Evolutionary conservation across 1,284 basidiomycete genomes (phyloP).

Genomic region (Heterobasidion annosum): DNA sequence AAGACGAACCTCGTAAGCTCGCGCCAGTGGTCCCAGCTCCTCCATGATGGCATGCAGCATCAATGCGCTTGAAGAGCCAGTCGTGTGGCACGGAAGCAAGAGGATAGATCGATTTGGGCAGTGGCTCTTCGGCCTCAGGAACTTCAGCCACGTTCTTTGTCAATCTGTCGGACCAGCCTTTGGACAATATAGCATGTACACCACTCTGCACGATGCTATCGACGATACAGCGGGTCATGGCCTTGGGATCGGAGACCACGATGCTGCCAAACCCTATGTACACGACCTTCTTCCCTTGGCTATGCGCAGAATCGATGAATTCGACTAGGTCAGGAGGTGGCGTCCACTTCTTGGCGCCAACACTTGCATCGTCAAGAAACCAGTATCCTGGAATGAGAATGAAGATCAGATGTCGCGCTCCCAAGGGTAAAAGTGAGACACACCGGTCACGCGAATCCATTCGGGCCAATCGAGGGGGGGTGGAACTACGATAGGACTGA

Average conservation of each 20-base stretch:
- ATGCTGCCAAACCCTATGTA: constrained; percentile 99
- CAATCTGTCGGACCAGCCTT: constrained; percentile 96
- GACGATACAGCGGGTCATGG: constrained; percentile 85
- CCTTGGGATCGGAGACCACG: constrained; percentile 89
- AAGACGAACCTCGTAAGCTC: constrained; percentile 67
- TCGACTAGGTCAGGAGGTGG: constrained; percentile 72
- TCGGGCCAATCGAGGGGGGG: constrained; percentile 96
- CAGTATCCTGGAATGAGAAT: constrained; percentile 63
- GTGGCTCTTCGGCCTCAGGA: constrained; percentile 53
- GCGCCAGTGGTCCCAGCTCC: constrained; percentile 96
- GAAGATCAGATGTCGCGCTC: constrained; percentile 13
- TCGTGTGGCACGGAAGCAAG: constrained; percentile 92
- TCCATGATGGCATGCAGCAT: constrained; percentile 96
- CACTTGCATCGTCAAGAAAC: constrained; percentile 90
- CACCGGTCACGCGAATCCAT: constrained; percentile 93
- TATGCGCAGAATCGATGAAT: constrained; percentile 77
- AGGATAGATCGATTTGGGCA: constrained; percentile 73
- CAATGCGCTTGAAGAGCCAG: constrained; percentile 91
- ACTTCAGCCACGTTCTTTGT: constrained; percentile 48
- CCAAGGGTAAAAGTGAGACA: constrained; percentile 12
- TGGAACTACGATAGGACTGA: constrained; percentile 83
- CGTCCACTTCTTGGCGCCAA: constrained; percentile 79
- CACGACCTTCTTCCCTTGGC: constrained; percentile 79
- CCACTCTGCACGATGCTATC: constrained; percentile 82
- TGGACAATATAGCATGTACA: constrained; percentile 88